Evolutionary conservation across 163 green algal genomes (phyloP), one percentile per base, ranked within the genome.

Genomic region (Scenedesmus sp.): DNA sequence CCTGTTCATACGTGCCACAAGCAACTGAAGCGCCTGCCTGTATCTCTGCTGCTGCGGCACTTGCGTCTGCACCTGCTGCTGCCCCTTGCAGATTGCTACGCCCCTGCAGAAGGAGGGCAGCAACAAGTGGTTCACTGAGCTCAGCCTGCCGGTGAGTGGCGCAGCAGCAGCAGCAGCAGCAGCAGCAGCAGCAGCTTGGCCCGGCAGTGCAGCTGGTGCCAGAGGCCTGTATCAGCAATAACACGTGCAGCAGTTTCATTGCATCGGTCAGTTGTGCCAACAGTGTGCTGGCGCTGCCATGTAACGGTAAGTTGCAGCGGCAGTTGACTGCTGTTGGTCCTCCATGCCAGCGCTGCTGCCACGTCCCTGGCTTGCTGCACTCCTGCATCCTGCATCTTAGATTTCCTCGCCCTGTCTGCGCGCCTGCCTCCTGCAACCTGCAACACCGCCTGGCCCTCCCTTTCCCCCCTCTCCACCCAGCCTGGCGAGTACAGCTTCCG

Each of bases 91-190:
- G 66, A 10, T 90, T 9, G 87, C 87, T 9, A 91, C 73, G 2
- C 87, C 87, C 1, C 8, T 91, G 73, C 87, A 91, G 87, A 60
- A 64, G 46, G 87, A 91, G 73, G 87, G 87, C 70, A 86, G 20
- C 26, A 9, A 57, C 26, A 91, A 60, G 23, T 91, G 87, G 87
- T 86, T 86, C 87, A 91, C 87, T 34, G 87, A 91, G 73, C 87
- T 91, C 23, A 91, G 87, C 73, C 23, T 91, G 13, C 87, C 87
- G 26, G 87, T 91, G 73, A 85, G 87, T 67, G 81, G 0, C 3
- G 6, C 57, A 34, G n/a, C 66, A 64, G 66, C 84, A 74, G 81
- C 83, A 55, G 56, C 79, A 64, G 52, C 6, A 7, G 13, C 76
- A 57, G 20, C 76, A 84, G 15, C 5, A 60, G 76, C 76, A 16